These are phyloP conservation scores for Phytophthora cajani DNA, from an alignment of 352 stramenopile genomes.

Conservation along the genomic window DNA sequence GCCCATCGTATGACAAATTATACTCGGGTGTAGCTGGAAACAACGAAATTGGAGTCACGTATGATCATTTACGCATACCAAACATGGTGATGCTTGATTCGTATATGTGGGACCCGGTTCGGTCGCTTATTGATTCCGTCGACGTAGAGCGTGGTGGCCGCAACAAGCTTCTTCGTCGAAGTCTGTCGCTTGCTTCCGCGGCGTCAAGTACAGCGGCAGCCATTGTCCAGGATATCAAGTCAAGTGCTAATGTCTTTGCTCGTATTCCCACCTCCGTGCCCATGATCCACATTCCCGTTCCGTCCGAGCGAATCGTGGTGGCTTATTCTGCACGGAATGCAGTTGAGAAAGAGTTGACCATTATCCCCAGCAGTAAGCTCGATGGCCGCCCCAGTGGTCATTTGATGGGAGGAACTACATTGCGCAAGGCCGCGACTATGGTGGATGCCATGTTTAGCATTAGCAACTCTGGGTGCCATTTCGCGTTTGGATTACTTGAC, in stretches of 20 bases:
- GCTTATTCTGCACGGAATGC: slow-evolving; percentile 56
- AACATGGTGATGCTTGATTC: slow-evolving; percentile 67
- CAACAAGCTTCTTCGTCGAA: slow-evolving; percentile 58
- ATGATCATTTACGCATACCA: slow-evolving; percentile 54
- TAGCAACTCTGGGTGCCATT: slow-evolving; percentile 55
- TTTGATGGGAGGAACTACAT: slow-evolving; percentile 53
- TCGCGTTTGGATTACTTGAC: slow-evolving; percentile 62
- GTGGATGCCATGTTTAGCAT: slow-evolving; percentile 51
- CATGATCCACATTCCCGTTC: slow-evolving; percentile 55
- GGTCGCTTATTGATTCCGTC: slow-evolving; percentile 71
- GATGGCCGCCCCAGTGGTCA: slow-evolving; percentile 67
- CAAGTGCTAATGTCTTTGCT: slow-evolving; percentile 55
- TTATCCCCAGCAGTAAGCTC: slow-evolving; percentile 56
- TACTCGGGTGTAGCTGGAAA: slow-evolving; percentile 60
- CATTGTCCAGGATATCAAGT: slow-evolving; percentile 78
- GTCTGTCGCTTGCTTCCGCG: slow-evolving; percentile 63
- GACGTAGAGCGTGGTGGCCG: slow-evolving; percentile 57
- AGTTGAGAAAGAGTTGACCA: slow-evolving; percentile 39
- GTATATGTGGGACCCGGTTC: slow-evolving; percentile 71
- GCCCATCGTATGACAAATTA: slow-evolving; percentile 61
- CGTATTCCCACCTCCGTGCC: slow-evolving; percentile 61
- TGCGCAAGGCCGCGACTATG: slow-evolving; percentile 37
- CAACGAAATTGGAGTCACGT: slow-evolving; percentile 53
- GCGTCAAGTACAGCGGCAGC: slow-evolving; percentile 68
- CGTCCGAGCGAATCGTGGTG: slow-evolving; percentile 58